Evolutionary conservation across 345 rosid genomes (phyloP), one percentile per base, ranked within the genome.

Genomic region (Ceriops decandra): DNA sequence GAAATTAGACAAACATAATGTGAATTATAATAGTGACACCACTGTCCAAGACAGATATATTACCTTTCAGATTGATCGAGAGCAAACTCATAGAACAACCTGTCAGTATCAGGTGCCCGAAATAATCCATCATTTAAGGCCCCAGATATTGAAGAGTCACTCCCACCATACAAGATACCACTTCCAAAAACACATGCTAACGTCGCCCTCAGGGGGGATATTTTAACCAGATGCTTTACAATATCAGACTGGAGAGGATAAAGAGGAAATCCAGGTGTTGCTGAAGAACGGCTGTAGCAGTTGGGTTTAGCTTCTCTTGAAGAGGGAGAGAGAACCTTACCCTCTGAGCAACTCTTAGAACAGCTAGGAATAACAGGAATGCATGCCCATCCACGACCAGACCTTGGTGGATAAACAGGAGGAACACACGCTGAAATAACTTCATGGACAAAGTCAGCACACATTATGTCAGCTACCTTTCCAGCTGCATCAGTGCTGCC

Each of bases 21-120:
- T 64, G 22, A 46, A 71, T 21, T 32, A 68, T 38, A 63, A 21
- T 7, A 52, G 26, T 62, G 17, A 27, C 42, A 57, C 62, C 67
- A 49, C 54, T 63, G 60, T 57, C 28, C 62, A 52, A 28, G 49
- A 63, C 54, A 64, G 33, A 68, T 13, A 13, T 11, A 42, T 63
- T 82, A 93, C 98, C 98, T 93, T 81, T 89, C 97, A 80, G 98
- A 93, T 67, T 91, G 96, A 84, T 93, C 98, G 77, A 93, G 97
- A 66, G 97, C 95, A 80, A 93, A 93, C 82, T 93, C 98, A 74
- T 88, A 93, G 73, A 91, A 91, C 72, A 87, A 70, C 75, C 84
- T 77, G 73, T 89, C 96, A 62, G 85, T 75, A 64, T 91, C 97
- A 79, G 96, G 84, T 53, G 87, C 77, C 74, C 80, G 85, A 78